These are phyloP conservation scores for Brassica juncea DNA, from an alignment of 345 rosid species.

Conservation along the genomic window DNA sequence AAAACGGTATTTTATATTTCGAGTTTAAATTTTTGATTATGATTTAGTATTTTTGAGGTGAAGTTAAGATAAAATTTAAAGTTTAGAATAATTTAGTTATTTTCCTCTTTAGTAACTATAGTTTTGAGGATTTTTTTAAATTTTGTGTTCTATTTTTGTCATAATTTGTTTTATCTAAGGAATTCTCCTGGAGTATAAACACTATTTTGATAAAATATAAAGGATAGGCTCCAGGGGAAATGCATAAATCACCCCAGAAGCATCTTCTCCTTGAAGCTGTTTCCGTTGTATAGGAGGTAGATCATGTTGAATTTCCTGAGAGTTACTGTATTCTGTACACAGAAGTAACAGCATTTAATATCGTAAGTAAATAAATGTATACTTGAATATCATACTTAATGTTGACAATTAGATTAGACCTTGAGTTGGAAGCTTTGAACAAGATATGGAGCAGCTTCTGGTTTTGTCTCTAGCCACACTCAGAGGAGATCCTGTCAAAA, in stretches of 20 bases:
- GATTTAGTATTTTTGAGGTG: too few species aligned
- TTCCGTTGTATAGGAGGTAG: conserved; percentile 60
- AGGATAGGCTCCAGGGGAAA: too few species aligned
- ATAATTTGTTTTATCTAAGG: too few species aligned
- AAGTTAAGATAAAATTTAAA: too few species aligned
- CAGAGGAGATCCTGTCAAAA: conserved; percentile 28
- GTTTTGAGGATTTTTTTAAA: too few species aligned
- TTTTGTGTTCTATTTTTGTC: too few species aligned
- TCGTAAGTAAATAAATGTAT: background rate
- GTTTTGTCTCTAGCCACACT: conserved; percentile 43
- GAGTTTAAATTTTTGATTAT: too few species aligned
- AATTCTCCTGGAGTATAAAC: too few species aligned
- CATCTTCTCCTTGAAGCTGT: conserved; percentile 43
- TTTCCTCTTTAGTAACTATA: too few species aligned
- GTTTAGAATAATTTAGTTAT: too few species aligned
- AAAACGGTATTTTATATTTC: too few species aligned
- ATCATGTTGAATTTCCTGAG: conserved; percentile 49
- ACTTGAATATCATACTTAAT: background rate
- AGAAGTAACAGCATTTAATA: background rate
- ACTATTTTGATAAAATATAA: too few species aligned
- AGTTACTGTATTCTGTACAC: conserved; percentile 43
- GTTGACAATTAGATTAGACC: conserved; percentile 39
- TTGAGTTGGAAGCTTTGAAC: conserved; percentile 50
- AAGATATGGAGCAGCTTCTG: conserved; percentile 51
- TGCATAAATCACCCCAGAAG: conserved; percentile 44